Percentiles rank a stretch among this genome's conserved stretches.
These are phyloP conservation scores for Climacium dendroides DNA, from an alignment of 225 moss, liverwort and hornwort species.

Conservation along the genomic window DNA sequence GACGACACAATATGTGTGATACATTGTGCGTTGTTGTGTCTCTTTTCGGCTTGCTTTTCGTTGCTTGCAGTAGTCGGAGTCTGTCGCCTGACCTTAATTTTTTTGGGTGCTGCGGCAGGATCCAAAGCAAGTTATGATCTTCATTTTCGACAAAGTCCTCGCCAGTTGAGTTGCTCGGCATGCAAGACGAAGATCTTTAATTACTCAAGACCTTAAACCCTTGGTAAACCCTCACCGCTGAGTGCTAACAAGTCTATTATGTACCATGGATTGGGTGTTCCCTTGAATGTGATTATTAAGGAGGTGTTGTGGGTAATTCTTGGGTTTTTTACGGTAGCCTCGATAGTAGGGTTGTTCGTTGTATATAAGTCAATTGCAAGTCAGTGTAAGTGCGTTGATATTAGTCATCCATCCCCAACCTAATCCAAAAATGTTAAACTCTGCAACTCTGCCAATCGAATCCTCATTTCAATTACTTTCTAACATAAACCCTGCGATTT, in stretches of 20 bases:
- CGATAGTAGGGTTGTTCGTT: background rate
- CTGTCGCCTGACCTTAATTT: background rate
- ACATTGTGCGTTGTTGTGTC: background rate
- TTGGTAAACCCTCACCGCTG: slow-evolving; percentile 1
- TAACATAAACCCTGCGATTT: background rate
- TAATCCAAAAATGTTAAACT: background rate
- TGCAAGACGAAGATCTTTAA: background rate
- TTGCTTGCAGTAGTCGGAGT: background rate
- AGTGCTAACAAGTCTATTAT: no score
- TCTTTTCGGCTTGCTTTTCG: background rate
- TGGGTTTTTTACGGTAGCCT: background rate
- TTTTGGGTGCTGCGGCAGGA: background rate
- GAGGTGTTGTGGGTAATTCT: background rate
- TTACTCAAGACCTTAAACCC: background rate
- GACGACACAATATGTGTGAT: background rate
- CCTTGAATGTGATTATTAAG: background rate
- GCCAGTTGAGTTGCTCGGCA: background rate
- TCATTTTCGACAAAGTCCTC: background rate
- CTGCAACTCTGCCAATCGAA: background rate
- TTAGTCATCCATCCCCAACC: no score
- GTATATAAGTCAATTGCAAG: background rate
- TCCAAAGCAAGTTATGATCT: background rate
- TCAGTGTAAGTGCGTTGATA: background rate
- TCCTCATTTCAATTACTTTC: background rate
- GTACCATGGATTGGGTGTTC: background rate